Conservation (phyloP, 176 grass and related monocot species). For the Saccharum officinarum region DNA sequence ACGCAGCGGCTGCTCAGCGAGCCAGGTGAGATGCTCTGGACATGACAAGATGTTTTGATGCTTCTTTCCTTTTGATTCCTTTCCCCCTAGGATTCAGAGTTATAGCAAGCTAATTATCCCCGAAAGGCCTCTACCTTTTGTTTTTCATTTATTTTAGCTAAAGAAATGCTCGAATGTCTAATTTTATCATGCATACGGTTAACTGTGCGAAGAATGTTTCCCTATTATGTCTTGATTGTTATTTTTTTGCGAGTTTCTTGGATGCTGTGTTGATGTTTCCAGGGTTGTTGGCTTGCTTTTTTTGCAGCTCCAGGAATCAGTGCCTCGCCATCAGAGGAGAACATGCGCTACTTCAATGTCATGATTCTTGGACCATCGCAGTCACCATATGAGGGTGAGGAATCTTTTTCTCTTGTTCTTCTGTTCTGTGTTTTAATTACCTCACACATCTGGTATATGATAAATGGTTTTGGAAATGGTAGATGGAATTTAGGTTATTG, state of each 20-base stretch:
- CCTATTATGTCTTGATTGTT: not conserved
- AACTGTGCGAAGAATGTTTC: not conserved
- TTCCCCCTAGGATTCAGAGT: not conserved
- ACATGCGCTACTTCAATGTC: constrained; percentile 99
- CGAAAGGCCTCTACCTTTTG: constrained; percentile 8
- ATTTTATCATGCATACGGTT: not conserved
- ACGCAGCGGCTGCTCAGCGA: constrained; percentile 96
- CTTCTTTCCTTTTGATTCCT: not conserved
- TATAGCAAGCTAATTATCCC: not conserved
- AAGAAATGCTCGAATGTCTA: constrained; percentile 16
- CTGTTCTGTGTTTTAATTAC: constrained; percentile 9
- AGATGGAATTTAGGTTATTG: not conserved
- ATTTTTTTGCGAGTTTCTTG: not conserved
- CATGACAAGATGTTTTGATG: not conserved
- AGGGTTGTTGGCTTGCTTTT: not conserved
- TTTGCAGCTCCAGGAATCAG: constrained; percentile 86
- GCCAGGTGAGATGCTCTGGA: constrained; percentile 61
- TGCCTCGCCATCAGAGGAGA: constrained; percentile 95
- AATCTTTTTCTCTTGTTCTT: not conserved
- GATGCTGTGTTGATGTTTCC: constrained; percentile 19
- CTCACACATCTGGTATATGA: not conserved
- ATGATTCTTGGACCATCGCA: constrained; percentile 93
- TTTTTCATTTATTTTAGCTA: constrained; percentile 24
- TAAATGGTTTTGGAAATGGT: constrained; percentile 11
- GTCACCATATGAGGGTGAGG: constrained; percentile 72